Evolutionary conservation across 495 filamentous ascomycete species (phyloP).

Genomic region (Poronia punctata): DNA sequence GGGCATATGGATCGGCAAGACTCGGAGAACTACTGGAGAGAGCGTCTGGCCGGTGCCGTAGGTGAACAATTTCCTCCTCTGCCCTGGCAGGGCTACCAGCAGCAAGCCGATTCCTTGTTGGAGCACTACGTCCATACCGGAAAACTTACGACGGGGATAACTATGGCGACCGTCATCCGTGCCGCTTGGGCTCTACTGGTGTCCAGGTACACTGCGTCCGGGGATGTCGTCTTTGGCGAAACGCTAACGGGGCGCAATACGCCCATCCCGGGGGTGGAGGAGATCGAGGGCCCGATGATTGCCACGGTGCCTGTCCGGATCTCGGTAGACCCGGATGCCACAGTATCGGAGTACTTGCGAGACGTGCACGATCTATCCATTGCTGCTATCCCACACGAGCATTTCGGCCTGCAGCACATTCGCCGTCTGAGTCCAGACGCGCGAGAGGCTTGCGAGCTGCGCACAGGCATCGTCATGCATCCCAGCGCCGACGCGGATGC

Average conservation of each 20-base stretch:
- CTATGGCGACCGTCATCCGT: slow-evolving; percentile 52
- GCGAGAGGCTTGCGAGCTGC: slow-evolving; percentile 55
- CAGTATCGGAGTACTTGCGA: slow-evolving; percentile 35
- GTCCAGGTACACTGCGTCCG: slow-evolving; percentile 44
- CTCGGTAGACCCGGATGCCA: slow-evolving; percentile 22
- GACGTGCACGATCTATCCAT: slow-evolving; percentile 47
- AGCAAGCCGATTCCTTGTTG: slow-evolving; percentile 44
- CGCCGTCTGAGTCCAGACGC: slow-evolving; percentile 54
- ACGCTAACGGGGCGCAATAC: slow-evolving; percentile 51
- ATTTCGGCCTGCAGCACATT: slow-evolving; percentile 65
- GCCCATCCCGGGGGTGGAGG: slow-evolving; percentile 41
- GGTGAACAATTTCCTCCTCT: slow-evolving; percentile 52
- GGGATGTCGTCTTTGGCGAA: slow-evolving; percentile 49
- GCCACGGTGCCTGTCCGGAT: slow-evolving; percentile 60
- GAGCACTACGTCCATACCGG: slow-evolving; percentile 43
- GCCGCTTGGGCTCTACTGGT: slow-evolving; percentile 56
- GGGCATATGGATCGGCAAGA: slow-evolving; percentile 27
- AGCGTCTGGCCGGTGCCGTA: slow-evolving; percentile 42
- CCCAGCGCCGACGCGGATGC: slow-evolving; percentile 26
- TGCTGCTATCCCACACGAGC: slow-evolving; percentile 53
- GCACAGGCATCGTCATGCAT: slow-evolving; percentile 40
- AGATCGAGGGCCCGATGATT: slow-evolving; percentile 54
- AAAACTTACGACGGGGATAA: slow-evolving; percentile 35
- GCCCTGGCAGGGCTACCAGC: slow-evolving; percentile 48
- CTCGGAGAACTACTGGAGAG: slow-evolving; percentile 34